A percentile compares a stretch with the other conserved stretches of the same genome.
These are phyloP conservation scores for Trichoderma aggressivum DNA, from an alignment of 2,329 filamentous ascomycete species.

Conservation along the genomic window DNA sequence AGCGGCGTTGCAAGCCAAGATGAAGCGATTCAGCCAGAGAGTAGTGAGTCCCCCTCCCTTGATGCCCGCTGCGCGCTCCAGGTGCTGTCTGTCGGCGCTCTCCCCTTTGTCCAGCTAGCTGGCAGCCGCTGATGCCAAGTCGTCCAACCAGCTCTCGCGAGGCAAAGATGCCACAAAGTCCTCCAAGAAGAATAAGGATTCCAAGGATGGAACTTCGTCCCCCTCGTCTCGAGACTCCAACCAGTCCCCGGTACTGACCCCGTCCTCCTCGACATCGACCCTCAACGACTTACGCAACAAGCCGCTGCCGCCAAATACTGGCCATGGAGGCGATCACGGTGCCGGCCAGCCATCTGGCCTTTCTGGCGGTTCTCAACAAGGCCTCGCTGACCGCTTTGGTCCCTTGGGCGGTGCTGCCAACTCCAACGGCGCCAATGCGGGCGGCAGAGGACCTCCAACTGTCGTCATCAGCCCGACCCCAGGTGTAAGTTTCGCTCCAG, in stretches of 20 bases:
- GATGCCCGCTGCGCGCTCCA: constrained; percentile 17
- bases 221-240: constrained; percentile 61
- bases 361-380: constrained; percentile 36
- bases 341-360: constrained; percentile 40
- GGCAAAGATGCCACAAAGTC: constrained; percentile 85
- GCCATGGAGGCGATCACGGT: constrained; percentile 42
- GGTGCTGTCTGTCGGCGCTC: constrained; percentile 27
- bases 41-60: constrained; percentile 43
- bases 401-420: constrained; percentile 33
- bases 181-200: constrained; percentile 69
- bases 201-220: constrained; percentile 75
- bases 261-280: constrained; percentile 84
- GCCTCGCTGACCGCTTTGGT: constrained; percentile 43
- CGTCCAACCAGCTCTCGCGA: constrained; percentile 71
- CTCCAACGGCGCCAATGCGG: constrained; percentile 35
- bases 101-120: constrained; percentile 4
- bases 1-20: constrained; percentile 48
- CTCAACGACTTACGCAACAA: constrained; percentile 85
- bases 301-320: constrained; percentile 60
- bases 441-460: constrained; percentile 64
- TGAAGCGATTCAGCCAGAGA: constrained; percentile 98
- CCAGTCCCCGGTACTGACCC: constrained; percentile 67
- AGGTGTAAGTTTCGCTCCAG: constrained; percentile 58
- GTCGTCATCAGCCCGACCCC: constrained; percentile 94
- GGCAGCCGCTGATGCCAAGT: constrained; percentile 7